Percentiles rank a stretch among this genome's conserved stretches.
These are phyloP conservation scores for Boletus subparvulus DNA, from an alignment of 768 basidiomycete species.

Conservation along the genomic window DNA sequence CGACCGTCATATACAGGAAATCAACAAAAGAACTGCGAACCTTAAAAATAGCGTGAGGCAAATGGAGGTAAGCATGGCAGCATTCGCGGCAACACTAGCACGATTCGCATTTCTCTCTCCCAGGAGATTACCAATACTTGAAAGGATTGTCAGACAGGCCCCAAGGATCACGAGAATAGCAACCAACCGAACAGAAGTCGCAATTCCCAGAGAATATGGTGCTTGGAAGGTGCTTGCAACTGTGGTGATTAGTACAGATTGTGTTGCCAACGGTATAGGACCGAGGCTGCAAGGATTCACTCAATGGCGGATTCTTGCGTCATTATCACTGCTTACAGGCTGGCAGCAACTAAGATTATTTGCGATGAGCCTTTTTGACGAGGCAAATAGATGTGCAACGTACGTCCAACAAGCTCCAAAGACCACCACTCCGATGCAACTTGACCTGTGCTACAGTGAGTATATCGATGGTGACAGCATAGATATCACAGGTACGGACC, in stretches of 20 bases:
- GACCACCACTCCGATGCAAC: slow-evolving; percentile 95
- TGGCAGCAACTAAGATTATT: slow-evolving; percentile 46
- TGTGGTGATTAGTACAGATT: slow-evolving; percentile 80
- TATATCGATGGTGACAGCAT: not conserved
- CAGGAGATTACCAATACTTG: slow-evolving; percentile 82
- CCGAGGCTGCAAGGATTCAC: slow-evolving; percentile 57
- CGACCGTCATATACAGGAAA: not conserved
- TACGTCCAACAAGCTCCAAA: slow-evolving; percentile 78
- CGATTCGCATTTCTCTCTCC: slow-evolving; percentile 75
- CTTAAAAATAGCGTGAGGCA: slow-evolving; percentile 59
- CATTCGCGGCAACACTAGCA: slow-evolving; percentile 66
- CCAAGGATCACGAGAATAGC: not conserved
- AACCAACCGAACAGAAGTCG: slow-evolving; percentile 76
- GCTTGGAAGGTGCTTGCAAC: slow-evolving; percentile 78
- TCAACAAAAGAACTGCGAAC: slow-evolving; percentile 33
- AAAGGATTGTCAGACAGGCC: not conserved
- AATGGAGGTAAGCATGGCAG: slow-evolving; percentile 64
- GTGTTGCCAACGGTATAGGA: slow-evolving; percentile 78
- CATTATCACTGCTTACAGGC: slow-evolving; percentile 38
- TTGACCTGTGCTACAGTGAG: slow-evolving; percentile 46
- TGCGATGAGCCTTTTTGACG: not conserved
- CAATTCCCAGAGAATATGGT: slow-evolving; percentile 78
- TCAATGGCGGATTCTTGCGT: slow-evolving; percentile 2
- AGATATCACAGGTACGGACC: slow-evolving; percentile 37
- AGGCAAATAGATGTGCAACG: slow-evolving; percentile 2